Base-by-base conservation (phyloP, 2,329 filamentous ascomycete species). In the Sarocladium brachiariae region DNA sequence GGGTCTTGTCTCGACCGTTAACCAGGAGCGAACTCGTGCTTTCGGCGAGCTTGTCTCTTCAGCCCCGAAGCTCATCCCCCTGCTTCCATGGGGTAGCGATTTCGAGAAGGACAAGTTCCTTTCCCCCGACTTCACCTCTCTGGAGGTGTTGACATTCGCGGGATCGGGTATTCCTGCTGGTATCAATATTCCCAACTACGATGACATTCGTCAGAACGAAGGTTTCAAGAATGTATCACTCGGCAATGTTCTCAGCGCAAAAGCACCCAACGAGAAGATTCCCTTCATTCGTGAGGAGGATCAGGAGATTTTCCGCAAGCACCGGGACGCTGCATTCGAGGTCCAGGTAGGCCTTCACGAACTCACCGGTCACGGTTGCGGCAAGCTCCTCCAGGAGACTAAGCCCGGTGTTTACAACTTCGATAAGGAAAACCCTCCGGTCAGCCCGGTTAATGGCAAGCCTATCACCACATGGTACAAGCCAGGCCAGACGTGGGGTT, bases 91-190 rank as follows among this genome's bases (percentile, higher is more conserved):
- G 93, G 73, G 76, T 31, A 78, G 80, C 43, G 87, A 89, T 1
- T 99, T 97, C 57, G 93, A 99, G 65, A 97, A 97, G 69, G 91
- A 96, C 72, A 90, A 87, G 62, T 99, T 99, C 68, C 70, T 95
- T 31, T 92, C 89, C 49, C 93, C 93, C 0, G 93, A 99, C 65
- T 99, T 99, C 63, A 97, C 93, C 0, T 93, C 87, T 9, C 76
- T 97, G 2, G 93, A 99, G 66, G 90, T 96, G 2, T 70, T 96
- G 54, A 89, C 86, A 1, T 96, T 96, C 59, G 68, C 66, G 51
- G 80, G 74, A 49, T 83, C 75, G 53, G 84, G 80, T 51, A 87
- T 86, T 50, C 82, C 82, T 9, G 81, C 81, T 21, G 83, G 83
- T 23, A 84, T 84, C 61, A 84, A 85, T 58, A 83, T 84, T 53